Evolutionary conservation across 352 stramenopile genomes (phyloP).

Genomic region (Phytopythium oedochilum): DNA sequence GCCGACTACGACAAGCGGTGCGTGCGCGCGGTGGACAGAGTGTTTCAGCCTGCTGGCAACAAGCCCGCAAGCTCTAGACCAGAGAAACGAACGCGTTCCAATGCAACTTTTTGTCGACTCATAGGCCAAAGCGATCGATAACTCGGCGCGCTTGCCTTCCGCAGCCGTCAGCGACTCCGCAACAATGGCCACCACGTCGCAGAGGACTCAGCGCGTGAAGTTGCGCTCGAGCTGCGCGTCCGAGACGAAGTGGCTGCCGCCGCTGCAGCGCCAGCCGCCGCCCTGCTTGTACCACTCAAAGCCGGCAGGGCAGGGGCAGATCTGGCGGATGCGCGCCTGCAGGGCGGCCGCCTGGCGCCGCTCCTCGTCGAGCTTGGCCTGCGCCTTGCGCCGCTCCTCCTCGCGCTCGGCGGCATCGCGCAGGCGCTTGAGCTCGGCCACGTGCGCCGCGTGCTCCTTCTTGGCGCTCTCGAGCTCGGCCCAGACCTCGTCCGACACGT

Average conservation of each 20-base stretch:
- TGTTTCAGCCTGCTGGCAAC: no score
- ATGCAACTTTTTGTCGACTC: no score
- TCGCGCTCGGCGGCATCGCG: constrained; percentile 10
- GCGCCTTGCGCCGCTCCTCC: constrained; percentile 13
- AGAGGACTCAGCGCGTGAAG: constrained; percentile 56
- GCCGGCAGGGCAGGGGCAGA: constrained; percentile 61
- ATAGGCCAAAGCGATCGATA: no score
- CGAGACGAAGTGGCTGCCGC: constrained; percentile 70
- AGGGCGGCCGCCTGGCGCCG: constrained; percentile 25
- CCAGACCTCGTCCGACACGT: constrained; percentile 63
- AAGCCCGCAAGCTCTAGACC: no score
- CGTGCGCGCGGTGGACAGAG: no score
- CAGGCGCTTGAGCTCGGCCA: constrained; percentile 25
- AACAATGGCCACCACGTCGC: no score
- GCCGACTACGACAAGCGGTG: constrained; percentile 80
- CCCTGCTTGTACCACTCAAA: constrained; percentile 61
- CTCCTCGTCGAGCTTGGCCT: constrained; percentile 31
- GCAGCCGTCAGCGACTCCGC: no score
- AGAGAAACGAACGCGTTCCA: no score
- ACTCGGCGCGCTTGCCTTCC: no score
- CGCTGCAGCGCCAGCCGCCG: constrained; percentile 73
- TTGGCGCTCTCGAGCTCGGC: constrained; percentile 63
- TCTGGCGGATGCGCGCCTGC: constrained; percentile 55
- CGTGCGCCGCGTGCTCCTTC: constrained; percentile 29
- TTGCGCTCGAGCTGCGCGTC: constrained; percentile 52